Percentiles rank a stretch among this genome's conserved stretches.
Conservation (phyloP, 1,139 yeast genomes). For the Diutina catenulata region DNA sequence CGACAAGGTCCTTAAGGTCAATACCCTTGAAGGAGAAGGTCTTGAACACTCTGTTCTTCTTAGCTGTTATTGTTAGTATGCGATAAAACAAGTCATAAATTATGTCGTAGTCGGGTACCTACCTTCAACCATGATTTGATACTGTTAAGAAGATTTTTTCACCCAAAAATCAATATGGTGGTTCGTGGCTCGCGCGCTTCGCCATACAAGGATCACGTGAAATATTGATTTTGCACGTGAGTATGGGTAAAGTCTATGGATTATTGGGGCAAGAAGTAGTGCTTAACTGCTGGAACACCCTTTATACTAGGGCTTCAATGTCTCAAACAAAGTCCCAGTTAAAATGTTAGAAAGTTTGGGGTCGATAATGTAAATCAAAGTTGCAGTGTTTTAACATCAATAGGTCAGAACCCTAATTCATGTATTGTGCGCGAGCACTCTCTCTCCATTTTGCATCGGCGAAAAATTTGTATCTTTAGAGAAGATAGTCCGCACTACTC, state of each 20-base stretch:
- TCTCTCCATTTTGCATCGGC: no score
- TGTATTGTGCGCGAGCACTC: no score
- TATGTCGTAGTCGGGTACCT: not conserved
- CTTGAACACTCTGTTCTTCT: conserved; percentile 87
- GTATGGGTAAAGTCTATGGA: no score
- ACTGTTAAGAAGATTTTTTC: not conserved
- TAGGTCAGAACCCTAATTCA: no score
- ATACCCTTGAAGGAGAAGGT: conserved; percentile 99
- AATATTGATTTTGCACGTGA: not conserved
- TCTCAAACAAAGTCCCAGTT: no score
- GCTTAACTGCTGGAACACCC: no score
- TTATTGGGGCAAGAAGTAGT: no score
- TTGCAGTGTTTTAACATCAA: no score
- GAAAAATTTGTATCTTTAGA: conserved; percentile 13
- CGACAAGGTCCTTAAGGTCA: conserved; percentile 89
- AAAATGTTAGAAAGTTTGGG: no score
- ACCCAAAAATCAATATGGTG: not conserved
- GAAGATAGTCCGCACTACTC: conserved; percentile 15
- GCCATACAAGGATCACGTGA: not conserved
- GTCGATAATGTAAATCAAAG: no score
- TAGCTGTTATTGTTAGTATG: not conserved
- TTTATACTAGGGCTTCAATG: no score
- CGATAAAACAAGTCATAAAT: not conserved
- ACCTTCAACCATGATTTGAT: conserved; percentile 5
- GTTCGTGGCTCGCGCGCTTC: not conserved